phyloP scores from a whole-genome alignment of 768 basidiomycete species.

The Hericium rajendrae region DNA sequence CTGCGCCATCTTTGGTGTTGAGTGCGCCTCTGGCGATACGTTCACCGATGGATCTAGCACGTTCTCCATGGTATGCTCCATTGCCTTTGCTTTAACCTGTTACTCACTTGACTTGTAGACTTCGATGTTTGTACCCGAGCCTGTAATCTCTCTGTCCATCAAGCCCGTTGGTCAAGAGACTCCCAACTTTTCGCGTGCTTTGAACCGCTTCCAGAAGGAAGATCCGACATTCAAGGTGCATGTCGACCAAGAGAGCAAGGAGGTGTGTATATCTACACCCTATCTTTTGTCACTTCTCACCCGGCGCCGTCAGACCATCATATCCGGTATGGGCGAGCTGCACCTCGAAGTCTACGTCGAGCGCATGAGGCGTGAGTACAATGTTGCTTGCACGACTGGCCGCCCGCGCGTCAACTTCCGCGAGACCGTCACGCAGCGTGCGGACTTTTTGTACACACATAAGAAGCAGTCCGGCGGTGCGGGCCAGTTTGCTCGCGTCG shows the following conservation, averaged over 20 bases:
- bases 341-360: constrained; percentile 99
- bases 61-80: constrained; percentile 79
- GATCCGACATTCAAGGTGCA: constrained; percentile 99
- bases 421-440: constrained; percentile 80
- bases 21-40: constrained; percentile 95
- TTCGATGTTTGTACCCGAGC: constrained; percentile 97
- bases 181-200: constrained; percentile 92
- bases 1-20: constrained; percentile 98
- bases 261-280: constrained; percentile 37
- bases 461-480: constrained; percentile 98
- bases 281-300: background rate
- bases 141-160: constrained; percentile 92
- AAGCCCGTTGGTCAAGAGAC: constrained; percentile 89
- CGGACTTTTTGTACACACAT: constrained; percentile 85
- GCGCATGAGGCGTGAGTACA: constrained; percentile 97
- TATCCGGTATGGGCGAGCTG: constrained; percentile 98
- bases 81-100: background rate
- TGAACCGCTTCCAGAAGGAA: constrained; percentile 97
- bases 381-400: constrained; percentile 85
- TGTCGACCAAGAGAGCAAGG: constrained; percentile 87
- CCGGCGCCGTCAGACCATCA: constrained; percentile 67
- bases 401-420: constrained; percentile 96
- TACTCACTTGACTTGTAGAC: constrained; percentile 40
- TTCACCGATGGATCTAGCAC: constrained; percentile 89
- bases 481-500: constrained; percentile 91